Base-by-base conservation (phyloP, 306 rosid species). In the Prunus mume region DNA sequence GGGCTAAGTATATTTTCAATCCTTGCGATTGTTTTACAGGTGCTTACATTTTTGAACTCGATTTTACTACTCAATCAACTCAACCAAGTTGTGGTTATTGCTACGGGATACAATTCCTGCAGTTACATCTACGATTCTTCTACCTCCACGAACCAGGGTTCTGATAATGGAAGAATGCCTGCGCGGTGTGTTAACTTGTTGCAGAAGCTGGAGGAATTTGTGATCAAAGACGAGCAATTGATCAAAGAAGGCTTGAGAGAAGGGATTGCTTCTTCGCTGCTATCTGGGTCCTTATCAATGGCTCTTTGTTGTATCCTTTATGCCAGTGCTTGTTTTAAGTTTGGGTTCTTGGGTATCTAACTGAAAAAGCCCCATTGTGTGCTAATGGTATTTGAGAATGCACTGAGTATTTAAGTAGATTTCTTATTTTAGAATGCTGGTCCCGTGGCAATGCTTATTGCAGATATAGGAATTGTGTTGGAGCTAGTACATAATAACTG, bases 281-380 rank as follows among this genome's bases (percentile, higher is more conserved):
- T 95, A 0, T 94, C 98, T 0, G 97, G 98, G 20, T 86, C 98
- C 3, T 82, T 95, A 83, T 92, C 97, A 66, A 92, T 87, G 97
- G 97, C 96, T 28, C 92, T 95, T 47, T 95, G 98, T 76, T 92
- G 98, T 94, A 94, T 94, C 97, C 97, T 84, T 22, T 71, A 15
- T 65, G 22, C 19, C 12, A 18, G 43, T 56, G 52, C 41, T 72
- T 63, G 24, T 76, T 34, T 71, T 22, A 10, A 38, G 72, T 27
- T 34, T n/a, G 43, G 51, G 19, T 32, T 68, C 24, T n/a, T 68
- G 11, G 25, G 20, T 57, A 34, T 72, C 27, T 65, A 22, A 4
- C 63, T 20, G 34, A 50, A 49, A 22, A 13, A 5, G 2, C 32
- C 22, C 28, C n/a, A 6, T 28, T 77, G 65, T 11, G 24, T 56